phyloP scores from a whole-genome alignment of 805 yeast species.

The Monosporozyma aquatica region DNA sequence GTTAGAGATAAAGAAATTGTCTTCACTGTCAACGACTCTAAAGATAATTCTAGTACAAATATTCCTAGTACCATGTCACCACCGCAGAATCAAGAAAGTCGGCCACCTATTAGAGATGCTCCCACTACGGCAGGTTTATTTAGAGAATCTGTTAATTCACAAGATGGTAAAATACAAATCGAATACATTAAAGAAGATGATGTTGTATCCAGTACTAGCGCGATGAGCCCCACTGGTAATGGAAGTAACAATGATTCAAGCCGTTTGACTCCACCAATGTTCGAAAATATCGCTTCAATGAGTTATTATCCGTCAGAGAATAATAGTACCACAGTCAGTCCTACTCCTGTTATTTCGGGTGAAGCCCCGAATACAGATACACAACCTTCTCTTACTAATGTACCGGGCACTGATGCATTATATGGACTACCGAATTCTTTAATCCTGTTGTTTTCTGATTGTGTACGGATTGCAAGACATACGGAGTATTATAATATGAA shows the following conservation, averaged over 20 bases:
- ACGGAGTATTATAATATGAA: slow-evolving; percentile 40
- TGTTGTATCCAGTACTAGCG: neutral
- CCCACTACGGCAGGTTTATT: slow-evolving; percentile 10
- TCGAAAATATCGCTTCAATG: slow-evolving; percentile 36
- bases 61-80: too few relatives aligned
- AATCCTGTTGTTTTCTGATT: slow-evolving; percentile 61
- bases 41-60: slow-evolving; percentile 5
- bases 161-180: slow-evolving; percentile 41
- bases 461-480: slow-evolving; percentile 56
- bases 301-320: slow-evolving; percentile 26
- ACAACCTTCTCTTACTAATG: slow-evolving; percentile 37
- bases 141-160: slow-evolving; percentile 33
- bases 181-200: slow-evolving; percentile 26
- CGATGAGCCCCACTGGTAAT: neutral
- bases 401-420: slow-evolving; percentile 66
- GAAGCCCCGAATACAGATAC: too few relatives aligned
- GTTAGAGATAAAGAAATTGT: slow-evolving; percentile 15
- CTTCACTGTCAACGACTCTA: slow-evolving; percentile 10
- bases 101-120: slow-evolving; percentile 4
- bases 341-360: too few relatives aligned
- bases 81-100: too few relatives aligned
- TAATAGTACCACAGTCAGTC: slow-evolving; percentile 25
- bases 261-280: slow-evolving; percentile 27
- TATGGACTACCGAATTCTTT: slow-evolving; percentile 81
- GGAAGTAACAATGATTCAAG: neutral